Base-by-base conservation (phyloP, 2,329 filamentous ascomycete species). In the Periglandula ipomoeae region DNA sequence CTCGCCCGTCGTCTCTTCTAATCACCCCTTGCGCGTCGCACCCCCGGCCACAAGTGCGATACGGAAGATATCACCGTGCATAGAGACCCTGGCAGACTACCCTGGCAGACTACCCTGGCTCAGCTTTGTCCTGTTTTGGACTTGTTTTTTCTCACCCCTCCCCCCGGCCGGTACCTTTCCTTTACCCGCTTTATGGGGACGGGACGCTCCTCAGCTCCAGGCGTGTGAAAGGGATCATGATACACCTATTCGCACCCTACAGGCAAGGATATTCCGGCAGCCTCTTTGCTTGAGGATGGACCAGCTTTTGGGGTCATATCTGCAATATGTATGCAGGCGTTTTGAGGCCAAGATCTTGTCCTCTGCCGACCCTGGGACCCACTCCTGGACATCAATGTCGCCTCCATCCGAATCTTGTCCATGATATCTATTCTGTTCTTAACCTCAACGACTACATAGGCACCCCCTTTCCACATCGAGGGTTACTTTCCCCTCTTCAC, bases 291-390 rank as follows among this genome's bases (percentile, higher is more conserved):
- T 23, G 40, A 44, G 44, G n/a, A n/a, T n/a, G n/a, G n/a, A 50
- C 41, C 49, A 51, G 45, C 45, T 42, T 23, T 45, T 38, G 24
- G 49, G 46, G 37, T 27, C 41, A 41, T 44, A 24, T 48, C 39
- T 46, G 19, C 30, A 34, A 35, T 32, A n/a, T 34, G 11, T 15
- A 34, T 32, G 15, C 22, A 20, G 30, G 19, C 30, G 15, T 44
- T 44, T 44, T 48, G 37, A 44, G 41, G 46, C 49, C 49, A 48
- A 43, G 49, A 51, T 48, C 46, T 51, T 47, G 45, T 30, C 49
- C 46, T 48, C 49, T 37, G 22, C 46, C 46, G 43, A 43, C 35
- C 11, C 32, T 27, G 23, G 46, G 46, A 42, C 49, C 34, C 49
- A 39, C 49, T 26, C 41, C 19, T 19, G 32, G 20, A 32, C 40